Conservation (phyloP, 139 green algal genomes). For the Pseudopediastrum boryanum region DNA sequence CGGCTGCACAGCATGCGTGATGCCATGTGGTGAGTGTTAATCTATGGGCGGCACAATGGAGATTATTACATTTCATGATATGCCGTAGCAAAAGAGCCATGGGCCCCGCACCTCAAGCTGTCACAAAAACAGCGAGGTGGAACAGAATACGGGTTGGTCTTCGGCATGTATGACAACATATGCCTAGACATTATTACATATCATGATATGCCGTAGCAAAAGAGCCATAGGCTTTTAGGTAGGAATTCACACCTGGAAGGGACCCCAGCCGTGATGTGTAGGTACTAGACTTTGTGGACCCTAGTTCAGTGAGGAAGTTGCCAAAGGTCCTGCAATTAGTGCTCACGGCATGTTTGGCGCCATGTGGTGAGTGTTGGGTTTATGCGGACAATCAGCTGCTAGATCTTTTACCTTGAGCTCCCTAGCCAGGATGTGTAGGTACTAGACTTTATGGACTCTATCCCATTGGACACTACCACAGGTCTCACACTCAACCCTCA, state of each 20-base stretch:
- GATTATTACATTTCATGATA: too few species aligned
- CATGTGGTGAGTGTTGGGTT: slow-evolving; percentile 1
- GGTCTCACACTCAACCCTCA: too few species aligned
- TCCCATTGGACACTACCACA: background rate
- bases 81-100: too few species aligned
- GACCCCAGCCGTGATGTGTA: background rate
- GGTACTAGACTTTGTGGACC: background rate
- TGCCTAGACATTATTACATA: background rate
- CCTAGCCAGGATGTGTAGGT: background rate
- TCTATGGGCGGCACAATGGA: too few species aligned
- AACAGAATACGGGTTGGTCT: too few species aligned
- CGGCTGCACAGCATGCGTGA: slow-evolving; percentile 35
- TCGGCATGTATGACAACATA: too few species aligned
- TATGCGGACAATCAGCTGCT: too few species aligned
- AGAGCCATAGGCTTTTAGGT: background rate
- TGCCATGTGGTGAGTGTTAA: slow-evolving; percentile 23
- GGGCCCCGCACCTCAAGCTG: too few species aligned
- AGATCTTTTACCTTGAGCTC: background rate
- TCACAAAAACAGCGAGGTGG: too few species aligned
- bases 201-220: background rate
- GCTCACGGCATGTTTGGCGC: too few species aligned
- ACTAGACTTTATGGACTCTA: background rate
- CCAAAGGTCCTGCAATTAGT: too few species aligned
- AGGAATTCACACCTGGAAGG: background rate
- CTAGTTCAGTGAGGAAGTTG: background rate